These are phyloP conservation scores for Euphorbia pulcherrima DNA, from an alignment of 345 rosid species.

Conservation along the genomic window DNA sequence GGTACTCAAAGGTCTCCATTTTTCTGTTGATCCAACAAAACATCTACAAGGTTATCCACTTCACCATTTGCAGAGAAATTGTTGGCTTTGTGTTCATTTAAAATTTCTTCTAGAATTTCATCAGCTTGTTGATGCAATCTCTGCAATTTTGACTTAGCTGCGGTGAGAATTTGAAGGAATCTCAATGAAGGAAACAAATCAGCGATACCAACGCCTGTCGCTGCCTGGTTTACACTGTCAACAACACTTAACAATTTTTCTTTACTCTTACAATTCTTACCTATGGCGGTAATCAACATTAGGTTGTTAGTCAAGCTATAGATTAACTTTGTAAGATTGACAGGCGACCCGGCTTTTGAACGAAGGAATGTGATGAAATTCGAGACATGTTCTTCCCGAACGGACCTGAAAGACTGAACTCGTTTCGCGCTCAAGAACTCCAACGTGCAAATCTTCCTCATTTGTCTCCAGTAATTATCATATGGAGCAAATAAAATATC, in stretches of 20 bases:
- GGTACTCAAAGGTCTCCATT: constrained; percentile 8
- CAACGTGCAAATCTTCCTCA: too few species aligned
- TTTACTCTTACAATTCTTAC: constrained; percentile 23
- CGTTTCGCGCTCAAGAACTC: too few species aligned
- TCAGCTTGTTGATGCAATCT: background rate
- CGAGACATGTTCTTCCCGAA: constrained; percentile 8
- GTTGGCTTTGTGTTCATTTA: constrained; percentile 5
- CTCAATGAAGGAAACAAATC: constrained; percentile 21
- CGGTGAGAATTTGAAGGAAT: background rate
- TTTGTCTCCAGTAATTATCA: too few species aligned
- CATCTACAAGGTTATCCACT: constrained; percentile 7
- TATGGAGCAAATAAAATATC: too few species aligned
- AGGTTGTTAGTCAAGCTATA: constrained; percentile 12
- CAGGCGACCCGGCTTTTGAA: constrained; percentile 15
- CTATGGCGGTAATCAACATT: constrained; percentile 26
- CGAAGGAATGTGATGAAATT: background rate
- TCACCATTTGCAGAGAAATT: background rate
- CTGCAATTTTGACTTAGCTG: background rate
- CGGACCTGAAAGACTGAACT: too few species aligned
- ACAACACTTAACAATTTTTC: constrained; percentile 11
- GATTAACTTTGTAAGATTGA: constrained; percentile 20
- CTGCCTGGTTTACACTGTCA: background rate
- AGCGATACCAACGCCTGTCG: constrained; percentile 23
- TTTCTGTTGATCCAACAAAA: constrained; percentile 17
- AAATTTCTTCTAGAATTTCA: constrained; percentile 6